These are phyloP conservation scores for Kondoa subrosea DNA, from an alignment of 768 basidiomycete genomes.

Conservation along the genomic window DNA sequence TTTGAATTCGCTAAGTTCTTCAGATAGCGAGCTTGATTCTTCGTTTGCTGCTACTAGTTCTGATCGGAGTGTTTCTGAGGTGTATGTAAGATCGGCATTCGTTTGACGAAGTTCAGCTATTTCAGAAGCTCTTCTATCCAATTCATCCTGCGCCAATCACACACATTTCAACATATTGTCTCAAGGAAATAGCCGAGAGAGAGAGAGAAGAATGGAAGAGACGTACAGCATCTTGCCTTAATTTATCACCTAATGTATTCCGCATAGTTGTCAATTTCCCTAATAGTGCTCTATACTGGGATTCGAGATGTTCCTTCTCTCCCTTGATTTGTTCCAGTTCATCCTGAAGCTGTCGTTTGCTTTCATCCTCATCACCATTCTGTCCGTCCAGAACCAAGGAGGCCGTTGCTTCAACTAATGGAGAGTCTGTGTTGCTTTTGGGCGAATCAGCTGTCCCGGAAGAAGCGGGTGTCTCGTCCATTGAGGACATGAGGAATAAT, in stretches of 20 bases:
- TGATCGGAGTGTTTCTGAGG: slow-evolving; percentile 59
- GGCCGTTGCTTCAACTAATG: too few relatives aligned
- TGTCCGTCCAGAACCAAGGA: too few relatives aligned
- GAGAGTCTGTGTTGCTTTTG: too few relatives aligned
- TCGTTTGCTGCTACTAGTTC: slow-evolving; percentile 62
- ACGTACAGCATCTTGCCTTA: slow-evolving; percentile 88
- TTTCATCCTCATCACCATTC: too few relatives aligned
- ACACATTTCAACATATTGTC: neutral
- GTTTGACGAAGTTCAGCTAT: slow-evolving; percentile 61
- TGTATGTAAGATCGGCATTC: slow-evolving; percentile 53
- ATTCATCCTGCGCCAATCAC: slow-evolving; percentile 60
- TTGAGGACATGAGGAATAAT: too few relatives aligned
- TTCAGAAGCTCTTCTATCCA: slow-evolving; percentile 75
- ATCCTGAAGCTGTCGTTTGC: slow-evolving; percentile 51
- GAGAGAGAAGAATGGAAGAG: neutral
- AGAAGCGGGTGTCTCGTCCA: too few relatives aligned
- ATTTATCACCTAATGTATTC: slow-evolving; percentile 76
- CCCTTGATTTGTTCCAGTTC: slow-evolving; percentile 59
- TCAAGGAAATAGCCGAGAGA: neutral
- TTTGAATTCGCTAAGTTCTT: slow-evolving; percentile 41
- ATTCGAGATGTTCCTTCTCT: slow-evolving; percentile 72
- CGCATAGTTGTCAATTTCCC: slow-evolving; percentile 85
- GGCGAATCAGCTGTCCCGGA: too few relatives aligned
- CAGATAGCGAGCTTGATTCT: slow-evolving; percentile 53
- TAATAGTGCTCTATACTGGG: slow-evolving; percentile 70